A percentile compares a stretch with the other conserved stretches of the same genome.
phyloP scores from a whole-genome alignment of 1,284 basidiomycete species.

The Bondarzewia mesenterica region DNA sequence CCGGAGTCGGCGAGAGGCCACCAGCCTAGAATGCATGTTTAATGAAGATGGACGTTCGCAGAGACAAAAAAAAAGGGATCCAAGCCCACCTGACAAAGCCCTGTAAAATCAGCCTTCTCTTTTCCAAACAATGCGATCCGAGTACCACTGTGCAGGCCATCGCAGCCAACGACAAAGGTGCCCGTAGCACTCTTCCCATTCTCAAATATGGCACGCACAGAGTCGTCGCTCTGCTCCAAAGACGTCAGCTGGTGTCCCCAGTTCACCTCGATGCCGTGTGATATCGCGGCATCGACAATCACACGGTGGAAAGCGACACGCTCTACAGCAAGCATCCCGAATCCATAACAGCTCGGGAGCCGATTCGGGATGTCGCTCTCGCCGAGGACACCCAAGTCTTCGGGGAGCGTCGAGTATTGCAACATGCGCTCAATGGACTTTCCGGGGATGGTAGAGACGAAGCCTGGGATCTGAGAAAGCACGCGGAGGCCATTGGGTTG shows the following conservation, averaged over 20 bases:
- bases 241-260: constrained; percentile 28
- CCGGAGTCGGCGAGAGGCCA: constrained; percentile 26
- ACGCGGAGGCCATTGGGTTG: constrained; percentile 35
- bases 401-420: constrained; percentile 23
- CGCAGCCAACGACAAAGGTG: constrained; percentile 37
- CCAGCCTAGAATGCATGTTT: constrained; percentile 21
- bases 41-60: too few relatives aligned
- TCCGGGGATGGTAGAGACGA: constrained; percentile 27
- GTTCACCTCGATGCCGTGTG: constrained; percentile 27
- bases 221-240: constrained; percentile 23
- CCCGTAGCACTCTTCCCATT: constrained; percentile 30
- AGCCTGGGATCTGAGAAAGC: constrained; percentile 30
- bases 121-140: constrained; percentile 32
- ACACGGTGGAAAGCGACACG: constrained; percentile 25
- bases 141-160: constrained; percentile 37
- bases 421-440: constrained; percentile 17
- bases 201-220: constrained; percentile 28
- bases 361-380: constrained; percentile 15
- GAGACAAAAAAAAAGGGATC: too few relatives aligned
- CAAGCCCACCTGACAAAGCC: constrained; percentile 29
- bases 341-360: constrained; percentile 14
- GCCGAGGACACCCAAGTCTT: constrained; percentile 24
- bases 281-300: constrained; percentile 26
- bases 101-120: constrained; percentile 29
- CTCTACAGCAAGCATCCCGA: constrained; percentile 24